These are phyloP conservation scores for Boletus reticulatus DNA, from an alignment of 768 basidiomycete species.

Conservation along the genomic window DNA sequence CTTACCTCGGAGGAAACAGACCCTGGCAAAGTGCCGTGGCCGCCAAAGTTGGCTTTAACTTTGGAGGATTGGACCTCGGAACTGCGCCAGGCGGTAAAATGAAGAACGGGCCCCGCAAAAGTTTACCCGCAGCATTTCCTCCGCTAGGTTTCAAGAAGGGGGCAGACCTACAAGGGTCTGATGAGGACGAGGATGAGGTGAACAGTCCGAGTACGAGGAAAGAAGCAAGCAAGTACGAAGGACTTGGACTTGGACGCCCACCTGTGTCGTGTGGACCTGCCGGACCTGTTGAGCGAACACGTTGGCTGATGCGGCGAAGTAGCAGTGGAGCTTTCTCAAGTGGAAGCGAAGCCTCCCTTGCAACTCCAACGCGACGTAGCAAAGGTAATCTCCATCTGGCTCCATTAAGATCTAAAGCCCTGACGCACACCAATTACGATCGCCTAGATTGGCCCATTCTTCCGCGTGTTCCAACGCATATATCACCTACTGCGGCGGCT, in stretches of 20 bases:
- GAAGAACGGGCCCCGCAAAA: conserved; percentile 62
- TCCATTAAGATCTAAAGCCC: conserved; percentile 10
- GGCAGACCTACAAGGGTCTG: conserved; percentile 39
- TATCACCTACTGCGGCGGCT: conserved; percentile 46
- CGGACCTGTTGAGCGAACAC: conserved; percentile 41
- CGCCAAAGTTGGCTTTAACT: conserved; percentile 56
- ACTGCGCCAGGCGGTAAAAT: conserved; percentile 39
- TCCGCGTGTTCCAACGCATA: conserved; percentile 44
- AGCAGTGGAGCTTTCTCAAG: conserved; percentile 83
- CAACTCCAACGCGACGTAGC: conserved; percentile 60
- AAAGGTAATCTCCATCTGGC: conserved; percentile 50
- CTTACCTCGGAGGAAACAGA: conserved; percentile 53
- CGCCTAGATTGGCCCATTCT: conserved; percentile 55
- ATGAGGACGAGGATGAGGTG: conserved; percentile 62
- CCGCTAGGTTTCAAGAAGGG: conserved; percentile 34
- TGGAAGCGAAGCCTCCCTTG: conserved; percentile 61
- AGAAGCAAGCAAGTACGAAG: conserved; percentile 52
- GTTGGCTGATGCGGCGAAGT: conserved; percentile 71
- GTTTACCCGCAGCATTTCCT: conserved; percentile 72
- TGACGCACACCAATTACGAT: background rate
- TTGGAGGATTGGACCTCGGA: conserved; percentile 38
- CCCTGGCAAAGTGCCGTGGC: conserved; percentile 84
- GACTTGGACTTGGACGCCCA: conserved; percentile 67
- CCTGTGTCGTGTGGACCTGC: conserved; percentile 25
- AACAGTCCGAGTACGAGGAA: conserved; percentile 61